A percentile compares a stretch with the other conserved stretches of the same genome.
Evolutionary conservation across 371 early-diverging fungal genomes (phyloP).

Genomic region (Blastocladiella emersonii): DNA sequence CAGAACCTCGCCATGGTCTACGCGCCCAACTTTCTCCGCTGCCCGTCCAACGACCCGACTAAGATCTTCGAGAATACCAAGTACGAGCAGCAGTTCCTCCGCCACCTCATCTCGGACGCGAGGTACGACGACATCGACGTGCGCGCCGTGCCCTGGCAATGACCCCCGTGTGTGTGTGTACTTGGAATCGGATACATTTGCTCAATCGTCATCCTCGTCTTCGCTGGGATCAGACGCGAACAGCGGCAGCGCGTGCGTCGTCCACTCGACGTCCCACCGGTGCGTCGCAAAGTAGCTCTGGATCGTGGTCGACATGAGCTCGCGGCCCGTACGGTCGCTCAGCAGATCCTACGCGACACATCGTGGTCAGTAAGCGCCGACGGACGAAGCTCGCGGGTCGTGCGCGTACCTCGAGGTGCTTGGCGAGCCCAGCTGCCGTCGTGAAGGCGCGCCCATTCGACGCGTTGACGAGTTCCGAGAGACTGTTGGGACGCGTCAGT

Average conservation of each 20-base stretch:
- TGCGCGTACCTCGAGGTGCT: slow-evolving; percentile 15
- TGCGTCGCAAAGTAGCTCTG: not conserved
- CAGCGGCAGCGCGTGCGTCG: not conserved
- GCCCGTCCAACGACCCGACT: slow-evolving; percentile 61
- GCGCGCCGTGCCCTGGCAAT: not conserved
- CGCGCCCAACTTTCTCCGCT: slow-evolving; percentile 83
- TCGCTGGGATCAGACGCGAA: no score
- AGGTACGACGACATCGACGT: not conserved
- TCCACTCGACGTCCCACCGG: not conserved
- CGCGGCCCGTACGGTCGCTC: not conserved
- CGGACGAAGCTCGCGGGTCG: not conserved
- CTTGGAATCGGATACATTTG: no score
- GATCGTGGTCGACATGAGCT: not conserved
- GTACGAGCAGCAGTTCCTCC: slow-evolving; percentile 34
- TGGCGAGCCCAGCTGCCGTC: slow-evolving; percentile 44
- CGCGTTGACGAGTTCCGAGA: slow-evolving; percentile 64
- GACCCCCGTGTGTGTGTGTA: no score
- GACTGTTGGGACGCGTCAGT: slow-evolving; percentile 22
- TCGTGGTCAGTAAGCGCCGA: not conserved
- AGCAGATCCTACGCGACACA: not conserved
- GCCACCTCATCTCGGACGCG: slow-evolving; percentile 6
- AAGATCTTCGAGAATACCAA: slow-evolving; percentile 71
- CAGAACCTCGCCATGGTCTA: slow-evolving; percentile 92
- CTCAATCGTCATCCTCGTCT: no score
- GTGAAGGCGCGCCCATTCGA: slow-evolving; percentile 69